A percentile compares a stretch with the other conserved stretches of the same genome.
phyloP scores from a whole-genome alignment of 2,329 filamentous ascomycete species.

The Dothistroma pini region DNA sequence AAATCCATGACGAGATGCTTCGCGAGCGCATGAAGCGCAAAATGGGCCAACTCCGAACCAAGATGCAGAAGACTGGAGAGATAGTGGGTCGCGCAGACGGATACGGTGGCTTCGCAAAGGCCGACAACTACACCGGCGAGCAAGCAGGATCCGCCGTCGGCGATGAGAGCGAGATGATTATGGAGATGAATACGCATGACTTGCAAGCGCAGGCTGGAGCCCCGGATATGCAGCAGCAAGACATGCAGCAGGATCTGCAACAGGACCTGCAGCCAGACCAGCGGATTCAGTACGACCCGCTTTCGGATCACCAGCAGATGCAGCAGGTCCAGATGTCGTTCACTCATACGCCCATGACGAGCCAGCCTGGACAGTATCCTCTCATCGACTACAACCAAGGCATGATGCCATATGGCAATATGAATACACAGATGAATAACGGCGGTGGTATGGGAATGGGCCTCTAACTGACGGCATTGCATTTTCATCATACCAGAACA shows the following conservation, averaged over 20 bases:
- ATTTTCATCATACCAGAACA: neutral
- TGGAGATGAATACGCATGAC: slow-evolving; percentile 5
- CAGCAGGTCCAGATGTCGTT: slow-evolving; percentile 21
- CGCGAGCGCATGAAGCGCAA: slow-evolving; percentile 38
- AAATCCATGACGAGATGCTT: slow-evolving; percentile 35
- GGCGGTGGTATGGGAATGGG: slow-evolving; percentile 18
- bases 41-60: slow-evolving; percentile 37
- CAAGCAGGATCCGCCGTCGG: slow-evolving; percentile 28
- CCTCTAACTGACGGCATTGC: slow-evolving; percentile 15
- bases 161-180: slow-evolving; percentile 21
- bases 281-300: slow-evolving; percentile 30
- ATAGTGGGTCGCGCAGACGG: slow-evolving; percentile 33
- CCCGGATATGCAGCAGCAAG: slow-evolving; percentile 11
- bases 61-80: slow-evolving; percentile 39
- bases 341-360: slow-evolving; percentile 23
- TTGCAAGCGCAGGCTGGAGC: slow-evolving; percentile 10
- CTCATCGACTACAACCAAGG: slow-evolving; percentile 25
- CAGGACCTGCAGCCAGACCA: slow-evolving; percentile 18
- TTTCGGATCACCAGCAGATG: slow-evolving; percentile 24
- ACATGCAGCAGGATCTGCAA: slow-evolving; percentile 17
- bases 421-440: slow-evolving; percentile 22
- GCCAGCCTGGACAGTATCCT: slow-evolving; percentile 25
- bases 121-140: slow-evolving; percentile 34
- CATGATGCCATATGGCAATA: slow-evolving; percentile 29
- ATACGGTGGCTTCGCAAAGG: slow-evolving; percentile 33